phyloP scores from a whole-genome alignment of 2,329 filamentous ascomycete species.

The Incumbomyces lentus region DNA sequence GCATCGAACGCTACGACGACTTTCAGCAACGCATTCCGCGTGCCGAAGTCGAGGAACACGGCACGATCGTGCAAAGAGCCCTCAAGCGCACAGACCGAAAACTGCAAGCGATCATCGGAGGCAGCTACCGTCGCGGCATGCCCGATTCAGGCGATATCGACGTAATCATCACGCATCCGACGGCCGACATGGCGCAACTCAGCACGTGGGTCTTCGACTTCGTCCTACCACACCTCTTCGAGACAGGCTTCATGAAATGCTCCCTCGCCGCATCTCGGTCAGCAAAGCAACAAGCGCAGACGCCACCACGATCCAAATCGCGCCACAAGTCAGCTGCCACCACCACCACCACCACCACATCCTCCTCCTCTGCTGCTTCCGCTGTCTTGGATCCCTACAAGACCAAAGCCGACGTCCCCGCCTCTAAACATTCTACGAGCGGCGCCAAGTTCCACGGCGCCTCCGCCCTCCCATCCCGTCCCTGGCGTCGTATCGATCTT shows the following conservation, averaged over 20 bases:
- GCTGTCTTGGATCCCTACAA: too few relatives aligned
- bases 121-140: slow-evolving; percentile 75
- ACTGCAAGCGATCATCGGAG: slow-evolving; percentile 64
- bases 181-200: slow-evolving; percentile 49
- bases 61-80: slow-evolving; percentile 49
- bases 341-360: neutral
- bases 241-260: slow-evolving; percentile 56
- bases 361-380: too few relatives aligned
- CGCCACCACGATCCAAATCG: slow-evolving; percentile 4
- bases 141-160: slow-evolving; percentile 71
- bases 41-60: slow-evolving; percentile 61
- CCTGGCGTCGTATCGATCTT: slow-evolving; percentile 77
- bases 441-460: slow-evolving; percentile 77
- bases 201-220: slow-evolving; percentile 49
- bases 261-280: slow-evolving; percentile 48
- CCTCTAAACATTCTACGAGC: slow-evolving; percentile 27
- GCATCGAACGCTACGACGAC: slow-evolving; percentile 70
- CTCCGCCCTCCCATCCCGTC: slow-evolving; percentile 49
- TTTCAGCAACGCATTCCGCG: slow-evolving; percentile 71
- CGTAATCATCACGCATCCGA: slow-evolving; percentile 63
- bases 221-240: slow-evolving; percentile 54
- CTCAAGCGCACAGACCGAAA: slow-evolving; percentile 50
- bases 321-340: neutral
- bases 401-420: neutral
- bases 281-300: slow-evolving; percentile 22